phyloP scores from a whole-genome alignment of 495 filamentous ascomycete genomes.

The Tuber indicum region DNA sequence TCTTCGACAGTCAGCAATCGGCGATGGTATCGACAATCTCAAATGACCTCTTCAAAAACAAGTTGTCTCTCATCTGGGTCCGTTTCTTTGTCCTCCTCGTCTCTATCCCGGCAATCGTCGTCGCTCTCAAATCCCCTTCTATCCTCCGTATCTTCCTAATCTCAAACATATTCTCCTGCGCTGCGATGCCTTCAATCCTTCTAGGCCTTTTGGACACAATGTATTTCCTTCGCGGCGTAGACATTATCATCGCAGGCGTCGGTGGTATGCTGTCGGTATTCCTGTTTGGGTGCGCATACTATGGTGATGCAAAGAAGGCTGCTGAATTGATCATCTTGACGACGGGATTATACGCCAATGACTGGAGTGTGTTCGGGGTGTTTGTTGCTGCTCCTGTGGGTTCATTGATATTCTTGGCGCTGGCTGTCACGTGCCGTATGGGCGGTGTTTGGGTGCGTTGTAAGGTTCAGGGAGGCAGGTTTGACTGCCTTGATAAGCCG shows the following conservation, averaged over 20 bases:
- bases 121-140: conserved; percentile 63
- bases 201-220: conserved; percentile 52
- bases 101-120: conserved; percentile 62
- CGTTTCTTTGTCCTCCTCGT: conserved; percentile 57
- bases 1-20: conserved; percentile 65
- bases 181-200: conserved; percentile 61
- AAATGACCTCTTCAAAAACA: conserved; percentile 73
- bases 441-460: conserved; percentile 50
- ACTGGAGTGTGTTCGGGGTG: conserved; percentile 68
- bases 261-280: conserved; percentile 69
- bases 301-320: conserved; percentile 57
- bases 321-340: conserved; percentile 63
- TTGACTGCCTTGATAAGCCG: conserved; percentile 55
- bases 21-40: conserved; percentile 69
- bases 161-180: conserved; percentile 63
- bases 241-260: conserved; percentile 63
- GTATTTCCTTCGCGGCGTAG: conserved; percentile 69
- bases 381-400: conserved; percentile 65
- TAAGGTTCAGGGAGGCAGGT: conserved; percentile 50
- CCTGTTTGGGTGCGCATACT: conserved; percentile 64
- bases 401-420: conserved; percentile 61
- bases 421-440: conserved; percentile 53
- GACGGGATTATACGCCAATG: conserved; percentile 60
- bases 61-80: conserved; percentile 62
- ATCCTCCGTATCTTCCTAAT: conserved; percentile 73